Conservation (phyloP, 179 eudicot genomes). For the Drosera spatulata region DNA sequence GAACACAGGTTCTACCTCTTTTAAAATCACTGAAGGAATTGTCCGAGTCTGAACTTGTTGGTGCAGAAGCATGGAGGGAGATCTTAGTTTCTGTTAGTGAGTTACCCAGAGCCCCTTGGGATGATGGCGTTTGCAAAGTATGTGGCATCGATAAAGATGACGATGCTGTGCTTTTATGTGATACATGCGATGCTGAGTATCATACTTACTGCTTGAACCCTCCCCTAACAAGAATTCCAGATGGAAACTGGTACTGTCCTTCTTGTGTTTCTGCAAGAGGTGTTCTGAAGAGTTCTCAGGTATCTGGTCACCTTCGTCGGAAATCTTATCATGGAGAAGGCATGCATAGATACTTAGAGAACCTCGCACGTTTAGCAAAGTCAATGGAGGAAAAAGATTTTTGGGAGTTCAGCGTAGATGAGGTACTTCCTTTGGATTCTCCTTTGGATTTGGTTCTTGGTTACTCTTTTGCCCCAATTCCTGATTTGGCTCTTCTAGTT, state of each 20-base stretch:
- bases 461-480: neutral
- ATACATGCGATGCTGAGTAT: conserved; percentile 91
- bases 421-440: conserved; percentile 36
- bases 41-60: conserved; percentile 18
- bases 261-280: conserved; percentile 51
- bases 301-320: conserved; percentile 17
- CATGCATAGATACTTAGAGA: conserved; percentile 39
- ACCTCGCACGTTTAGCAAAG: conserved; percentile 40
- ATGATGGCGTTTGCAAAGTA: conserved; percentile 88
- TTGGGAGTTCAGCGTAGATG: conserved; percentile 80
- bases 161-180: conserved; percentile 82
- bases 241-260: conserved; percentile 97
- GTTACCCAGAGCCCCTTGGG: conserved; percentile 91
- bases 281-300: conserved; percentile 21
- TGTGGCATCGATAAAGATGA: conserved; percentile 97
- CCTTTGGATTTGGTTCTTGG: neutral
- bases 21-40: conserved; percentile 33
- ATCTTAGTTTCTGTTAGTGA: conserved; percentile 37
- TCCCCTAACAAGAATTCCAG: conserved; percentile 85
- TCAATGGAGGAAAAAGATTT: conserved; percentile 64
- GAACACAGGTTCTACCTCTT: conserved; percentile 51
- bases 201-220: conserved; percentile 86
- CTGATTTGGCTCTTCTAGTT: too few species aligned
- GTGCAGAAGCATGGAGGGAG: conserved; percentile 43
- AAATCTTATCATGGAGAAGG: conserved; percentile 52